Percentiles rank a stretch among this genome's conserved stretches.
Evolutionary conservation across 2,329 filamentous ascomycete species (phyloP).

Genomic region (Colletotrichum graminicola): DNA sequence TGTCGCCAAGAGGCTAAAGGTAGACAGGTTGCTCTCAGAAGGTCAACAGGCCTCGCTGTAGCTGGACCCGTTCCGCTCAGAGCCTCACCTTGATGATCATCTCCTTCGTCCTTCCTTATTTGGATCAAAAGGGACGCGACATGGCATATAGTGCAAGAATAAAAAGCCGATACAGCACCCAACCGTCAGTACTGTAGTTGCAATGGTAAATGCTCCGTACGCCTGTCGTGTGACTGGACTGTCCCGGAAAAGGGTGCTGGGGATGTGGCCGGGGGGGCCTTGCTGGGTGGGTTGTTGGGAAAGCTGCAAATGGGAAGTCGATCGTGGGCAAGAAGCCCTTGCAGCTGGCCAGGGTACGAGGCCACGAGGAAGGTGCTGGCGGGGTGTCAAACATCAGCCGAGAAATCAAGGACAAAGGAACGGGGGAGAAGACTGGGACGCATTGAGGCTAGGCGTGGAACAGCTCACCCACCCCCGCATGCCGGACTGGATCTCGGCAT

Average conservation of each 20-base stretch:
- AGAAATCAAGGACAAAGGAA: neutral
- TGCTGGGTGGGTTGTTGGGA: neutral
- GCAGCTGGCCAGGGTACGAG: neutral
- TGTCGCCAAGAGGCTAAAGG: neutral
- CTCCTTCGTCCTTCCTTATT: conserved; percentile 32
- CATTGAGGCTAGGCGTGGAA: neutral
- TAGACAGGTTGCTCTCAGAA: conserved; percentile 13
- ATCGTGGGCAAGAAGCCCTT: neutral
- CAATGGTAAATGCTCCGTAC: neutral
- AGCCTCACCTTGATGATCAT: conserved; percentile 28
- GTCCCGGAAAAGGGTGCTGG: neutral
- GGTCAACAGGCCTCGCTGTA: neutral
- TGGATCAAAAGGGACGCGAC: conserved; percentile 6
- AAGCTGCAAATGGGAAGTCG: neutral
- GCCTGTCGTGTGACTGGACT: neutral
- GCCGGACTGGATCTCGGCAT: conserved; percentile 4
- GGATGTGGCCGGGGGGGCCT: neutral
- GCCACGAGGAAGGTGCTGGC: neutral
- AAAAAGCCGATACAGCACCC: neutral
- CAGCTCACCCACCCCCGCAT: neutral
- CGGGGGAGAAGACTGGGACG: neutral
- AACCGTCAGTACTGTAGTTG: neutral
- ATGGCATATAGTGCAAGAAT: neutral
- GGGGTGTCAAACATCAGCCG: neutral
- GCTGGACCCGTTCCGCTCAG: neutral